Base-by-base conservation (phyloP, 2,329 filamentous ascomycete genomes). In the Karstenula rhodostoma region DNA sequence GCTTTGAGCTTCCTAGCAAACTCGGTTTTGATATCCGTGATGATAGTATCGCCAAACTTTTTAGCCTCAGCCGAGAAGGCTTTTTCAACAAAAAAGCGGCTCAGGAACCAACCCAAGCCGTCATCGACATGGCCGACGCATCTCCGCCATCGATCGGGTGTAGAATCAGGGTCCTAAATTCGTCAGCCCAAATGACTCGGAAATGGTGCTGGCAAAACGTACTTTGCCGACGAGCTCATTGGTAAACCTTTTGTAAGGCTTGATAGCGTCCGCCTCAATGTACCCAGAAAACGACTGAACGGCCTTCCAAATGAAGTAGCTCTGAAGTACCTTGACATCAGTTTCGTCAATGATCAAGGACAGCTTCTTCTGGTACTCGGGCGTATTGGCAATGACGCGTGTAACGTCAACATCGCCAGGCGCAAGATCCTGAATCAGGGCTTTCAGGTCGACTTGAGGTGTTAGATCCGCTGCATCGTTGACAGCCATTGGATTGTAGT, bases 1-100 rank as follows among this genome's bases (percentile, higher is more conserved):
- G 78, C 75, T 44, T 83, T 79, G 48, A 90, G 76, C 57, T 84
- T 87, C 56, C 84, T 81, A 4, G 84, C 83, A 67, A 91, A 91
- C 27, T 85, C 82, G 22, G 83, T 79, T 73, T 89, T 89, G 70
- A 92, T 87, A 63, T 90, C 86, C 17, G 84, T 83, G 15, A 91
- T 84, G 66, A 92, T 87, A 58, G 87, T 82, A 58, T 90, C 86
- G 19, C 88, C 87, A 49, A 89, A 84, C 5, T 85, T 77, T 69
- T 89, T 89, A 0, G 87, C 87, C 22, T 85, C 83, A 13, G 87
- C 82, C 0, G 87, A 85, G 67, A 91, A 91, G 1, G 87, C 83
- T 49, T 85, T 85, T 59, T 90, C 84, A 2, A 90, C 81, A 64
- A 88, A 92, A 77, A 91, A 90, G 35, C 87, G 85, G 69, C 87